Base-by-base conservation (phyloP, 2,329 filamentous ascomycete species). In the Ceratocystis papillata region DNA sequence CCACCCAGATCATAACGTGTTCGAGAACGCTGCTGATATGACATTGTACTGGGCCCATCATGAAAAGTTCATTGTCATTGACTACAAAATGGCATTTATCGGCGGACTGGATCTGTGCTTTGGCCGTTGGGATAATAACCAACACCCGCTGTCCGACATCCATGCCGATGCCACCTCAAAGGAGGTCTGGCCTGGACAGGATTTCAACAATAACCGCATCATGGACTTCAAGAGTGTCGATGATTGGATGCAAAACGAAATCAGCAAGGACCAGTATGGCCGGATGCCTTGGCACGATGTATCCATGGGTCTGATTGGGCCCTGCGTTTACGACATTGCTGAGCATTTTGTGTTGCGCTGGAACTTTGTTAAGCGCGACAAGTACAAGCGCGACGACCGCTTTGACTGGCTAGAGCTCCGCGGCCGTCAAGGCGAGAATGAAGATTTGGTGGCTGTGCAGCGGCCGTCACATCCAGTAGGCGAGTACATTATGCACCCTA, bases 211-310 rank as follows among this genome's bases (percentile, higher is more conserved):
- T 76, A 96, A 96, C 74, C 85, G 93, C 46, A 87, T 97, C 71
- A 89, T 96, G 87, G 94, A 99, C 72, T 99, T 97, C 74, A 82
- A 96, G 71, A 88, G 87, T 41, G 94, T 97, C 1, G 75, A 89
- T 37, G 87, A 96, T 73, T 97, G 93, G 93, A 90, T 94, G 75
- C 84, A 87, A 62, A 97, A 99, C 70, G 90, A 96, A 74, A 79
- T 97, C 17, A 90, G 86, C 75, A 97, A 97, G 76, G 86, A 88
- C 2, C 90, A 96, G 62, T 95, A 87, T 71, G 92, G 92, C 6
- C 87, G 94, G 37, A 97, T 99, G 94, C 93, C 93, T 0, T 99
- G 94, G 94, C 92, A 97, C 73, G 94, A 99, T 74, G 91, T 96
- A 2, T 82, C 89, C 8, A 95, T 97, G 88, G 91, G 88, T 12